Percentiles rank a stretch among this genome's conserved stretches.
phyloP scores from a whole-genome alignment of 371 early-diverging fungal genomes.

The Conidiobolus incongruus region DNA sequence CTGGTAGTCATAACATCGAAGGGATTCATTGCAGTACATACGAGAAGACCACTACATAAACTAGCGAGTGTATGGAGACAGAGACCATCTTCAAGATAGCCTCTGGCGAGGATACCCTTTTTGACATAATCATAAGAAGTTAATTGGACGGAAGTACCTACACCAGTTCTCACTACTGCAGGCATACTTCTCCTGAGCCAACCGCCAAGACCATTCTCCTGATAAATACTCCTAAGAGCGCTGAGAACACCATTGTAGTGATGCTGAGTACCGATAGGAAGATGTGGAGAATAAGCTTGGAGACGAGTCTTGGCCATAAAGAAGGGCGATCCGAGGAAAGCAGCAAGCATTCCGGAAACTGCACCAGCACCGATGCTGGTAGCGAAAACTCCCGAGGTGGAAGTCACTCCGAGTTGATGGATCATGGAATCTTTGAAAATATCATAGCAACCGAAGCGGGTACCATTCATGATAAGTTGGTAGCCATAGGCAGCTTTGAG shows the following conservation, averaged over 20 bases:
- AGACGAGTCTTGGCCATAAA: constrained; percentile 85
- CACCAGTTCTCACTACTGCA: constrained; percentile 74
- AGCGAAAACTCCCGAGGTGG: constrained; percentile 7
- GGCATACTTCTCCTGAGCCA: constrained; percentile 75
- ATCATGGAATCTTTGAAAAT: constrained; percentile 24
- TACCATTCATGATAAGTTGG: constrained; percentile 63
- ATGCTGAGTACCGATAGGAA: constrained; percentile 83
- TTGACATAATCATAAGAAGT: constrained; percentile 73
- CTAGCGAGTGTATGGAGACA: constrained; percentile 49
- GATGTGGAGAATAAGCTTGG: constrained; percentile 63
- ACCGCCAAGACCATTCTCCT: constrained; percentile 51
- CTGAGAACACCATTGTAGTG: constrained; percentile 39
- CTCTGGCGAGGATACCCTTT: constrained; percentile 26
- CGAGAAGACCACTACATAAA: constrained; percentile 63
- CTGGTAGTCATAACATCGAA: constrained; percentile 88
- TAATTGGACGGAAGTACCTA: constrained; percentile 81
- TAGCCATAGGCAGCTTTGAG: constrained; percentile 79
- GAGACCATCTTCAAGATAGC: constrained; percentile 34
- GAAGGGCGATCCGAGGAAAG: constrained; percentile 65
- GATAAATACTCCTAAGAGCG: constrained; percentile 42
- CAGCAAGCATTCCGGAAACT: constrained; percentile 43
- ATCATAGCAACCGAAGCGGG: constrained; percentile 75
- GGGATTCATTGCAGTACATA: constrained; percentile 86
- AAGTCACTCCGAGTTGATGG: constrained; percentile 2
- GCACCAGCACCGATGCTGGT: too few relatives aligned